These are phyloP conservation scores for Xylariaceae sp. DNA, from an alignment of 2,329 filamentous ascomycete species.

Conservation along the genomic window DNA sequence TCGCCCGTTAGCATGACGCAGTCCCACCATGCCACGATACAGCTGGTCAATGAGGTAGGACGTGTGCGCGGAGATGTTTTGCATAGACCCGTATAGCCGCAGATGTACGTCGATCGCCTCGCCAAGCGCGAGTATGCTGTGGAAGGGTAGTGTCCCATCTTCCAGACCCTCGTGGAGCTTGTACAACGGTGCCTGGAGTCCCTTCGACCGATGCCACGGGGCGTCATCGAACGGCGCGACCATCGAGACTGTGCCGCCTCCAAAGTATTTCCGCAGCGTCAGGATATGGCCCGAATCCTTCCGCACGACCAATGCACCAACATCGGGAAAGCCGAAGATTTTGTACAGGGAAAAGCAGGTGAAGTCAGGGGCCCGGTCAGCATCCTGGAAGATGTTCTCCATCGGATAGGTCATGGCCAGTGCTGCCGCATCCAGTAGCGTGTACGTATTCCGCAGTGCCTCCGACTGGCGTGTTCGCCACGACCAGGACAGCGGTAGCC, in stretches of 20 bases:
- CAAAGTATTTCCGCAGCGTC: constrained; percentile 56
- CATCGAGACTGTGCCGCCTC: constrained; percentile 61
- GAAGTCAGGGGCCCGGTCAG: constrained; percentile 53
- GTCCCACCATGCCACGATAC: constrained; percentile 40
- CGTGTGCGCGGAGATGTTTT: constrained; percentile 54
- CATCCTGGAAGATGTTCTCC: constrained; percentile 45
- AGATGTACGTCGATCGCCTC: constrained; percentile 54
- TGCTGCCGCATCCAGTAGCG: constrained; percentile 58
- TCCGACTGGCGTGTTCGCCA: constrained; percentile 33
- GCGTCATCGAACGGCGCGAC: constrained; percentile 46
- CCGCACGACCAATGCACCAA: constrained; percentile 56
- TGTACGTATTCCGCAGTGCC: constrained; percentile 41
- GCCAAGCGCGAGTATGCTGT: constrained; percentile 57
- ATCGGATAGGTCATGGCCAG: constrained; percentile 58
- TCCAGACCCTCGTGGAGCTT: constrained; percentile 57
- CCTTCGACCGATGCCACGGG: constrained; percentile 50
- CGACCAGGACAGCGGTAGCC: constrained; percentile 55
- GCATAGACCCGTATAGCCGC: constrained; percentile 53
- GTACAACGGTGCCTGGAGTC: constrained; percentile 35
- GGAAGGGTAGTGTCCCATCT: constrained; percentile 62
- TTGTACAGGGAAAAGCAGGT: constrained; percentile 59
- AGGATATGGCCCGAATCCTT: constrained; percentile 51
- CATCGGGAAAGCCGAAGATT: constrained; percentile 62
- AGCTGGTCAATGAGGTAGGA: constrained; percentile 47
- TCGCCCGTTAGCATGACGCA: constrained; percentile 50